Base-by-base conservation (phyloP, 2,329 filamentous ascomycete species). In the Neonectria punicea region DNA sequence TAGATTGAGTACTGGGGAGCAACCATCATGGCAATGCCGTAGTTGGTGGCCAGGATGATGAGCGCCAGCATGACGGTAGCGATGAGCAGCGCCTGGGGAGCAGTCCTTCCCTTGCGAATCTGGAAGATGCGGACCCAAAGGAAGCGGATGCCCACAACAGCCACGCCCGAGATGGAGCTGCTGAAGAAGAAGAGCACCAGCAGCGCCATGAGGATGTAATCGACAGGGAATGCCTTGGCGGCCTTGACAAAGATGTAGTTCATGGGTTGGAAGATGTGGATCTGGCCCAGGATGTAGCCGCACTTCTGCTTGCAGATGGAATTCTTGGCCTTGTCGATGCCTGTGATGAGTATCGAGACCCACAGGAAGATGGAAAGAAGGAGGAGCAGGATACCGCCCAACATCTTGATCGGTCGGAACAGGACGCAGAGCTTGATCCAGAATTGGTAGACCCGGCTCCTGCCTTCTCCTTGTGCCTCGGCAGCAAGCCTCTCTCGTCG, bases 261-360 rank as follows among this genome's bases (percentile, higher is more conserved):
- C 76, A 98, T 84, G 1, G 96, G 96, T 78, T 99, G 96, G 84
- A 98, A 97, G 72, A 98, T 90, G 78, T 97, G 93, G 78, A 97
- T 92, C 75, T 85, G 86, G 47, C 90, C 93, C 5, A 99, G 86
- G 54, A 98, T 92, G 80, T 98, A 99, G 67, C 96, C 96, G 77
- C 96, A 99, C 73, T 89, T 90, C 64, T 90, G 84, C 78, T 96
- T 95, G 87, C 96, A 99, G 67, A 97, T 83, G 4, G 94, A 98
- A 82, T 98, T 98, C 79, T 92, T 94, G 39, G 94, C 93, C 83
- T 98, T 98, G 86, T 99, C 96, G 75, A 98, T 94, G 70, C 90
- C 92, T 0, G 95, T 98, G 76, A 98, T 92, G 71, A 98, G 87
- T 93, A 99, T 98, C 13, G 93, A 97, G 9, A 91, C 51, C 87